These are phyloP conservation scores for Dimocarpus longan DNA, from an alignment of 345 rosid genomes.

Conservation along the genomic window DNA sequence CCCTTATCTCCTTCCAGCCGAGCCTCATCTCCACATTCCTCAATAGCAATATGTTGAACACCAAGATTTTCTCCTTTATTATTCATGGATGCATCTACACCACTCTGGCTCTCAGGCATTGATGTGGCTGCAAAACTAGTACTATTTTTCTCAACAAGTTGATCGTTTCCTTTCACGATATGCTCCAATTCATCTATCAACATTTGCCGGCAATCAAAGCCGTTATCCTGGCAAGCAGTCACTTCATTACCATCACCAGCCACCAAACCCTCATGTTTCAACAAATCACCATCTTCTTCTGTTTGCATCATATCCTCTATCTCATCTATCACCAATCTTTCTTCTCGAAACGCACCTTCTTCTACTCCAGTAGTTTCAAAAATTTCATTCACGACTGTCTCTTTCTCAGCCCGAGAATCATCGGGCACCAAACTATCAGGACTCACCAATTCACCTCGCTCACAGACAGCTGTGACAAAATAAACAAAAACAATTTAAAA, in stretches of 20 bases:
- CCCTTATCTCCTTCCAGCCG: slow-evolving; percentile 29
- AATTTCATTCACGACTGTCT: slow-evolving; percentile 19
- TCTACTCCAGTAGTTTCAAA: slow-evolving; percentile 14
- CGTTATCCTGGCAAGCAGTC: slow-evolving; percentile 35
- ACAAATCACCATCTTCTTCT: slow-evolving; percentile 30
- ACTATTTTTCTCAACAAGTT: slow-evolving; percentile 30
- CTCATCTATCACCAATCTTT: slow-evolving; percentile 31
- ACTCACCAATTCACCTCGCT: slow-evolving; percentile 23
- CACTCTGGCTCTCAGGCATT: slow-evolving; percentile 29
- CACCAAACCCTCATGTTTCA: slow-evolving; percentile 19
- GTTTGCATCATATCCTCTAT: slow-evolving; percentile 33
- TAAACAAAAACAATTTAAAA: slow-evolving; percentile 17
- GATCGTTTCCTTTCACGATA: slow-evolving; percentile 40
- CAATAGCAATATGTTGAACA: slow-evolving; percentile 22
- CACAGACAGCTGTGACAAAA: slow-evolving; percentile 23
- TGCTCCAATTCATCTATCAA: slow-evolving; percentile 55
- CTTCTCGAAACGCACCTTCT: slow-evolving; percentile 20
- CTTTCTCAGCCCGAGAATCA: slow-evolving; percentile 15
- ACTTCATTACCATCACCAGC: slow-evolving; percentile 27
- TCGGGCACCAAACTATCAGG: slow-evolving; percentile 17
- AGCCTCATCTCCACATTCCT: slow-evolving; percentile 22
- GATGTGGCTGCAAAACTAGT: slow-evolving; percentile 15
- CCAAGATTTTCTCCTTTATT: slow-evolving; percentile 29
- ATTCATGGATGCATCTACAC: slow-evolving; percentile 22
- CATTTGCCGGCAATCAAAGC: slow-evolving; percentile 30